Percentiles rank a stretch among this genome's conserved stretches.
These are phyloP conservation scores for Xylaria telfairii DNA, from an alignment of 495 filamentous ascomycete species.

Conservation along the genomic window DNA sequence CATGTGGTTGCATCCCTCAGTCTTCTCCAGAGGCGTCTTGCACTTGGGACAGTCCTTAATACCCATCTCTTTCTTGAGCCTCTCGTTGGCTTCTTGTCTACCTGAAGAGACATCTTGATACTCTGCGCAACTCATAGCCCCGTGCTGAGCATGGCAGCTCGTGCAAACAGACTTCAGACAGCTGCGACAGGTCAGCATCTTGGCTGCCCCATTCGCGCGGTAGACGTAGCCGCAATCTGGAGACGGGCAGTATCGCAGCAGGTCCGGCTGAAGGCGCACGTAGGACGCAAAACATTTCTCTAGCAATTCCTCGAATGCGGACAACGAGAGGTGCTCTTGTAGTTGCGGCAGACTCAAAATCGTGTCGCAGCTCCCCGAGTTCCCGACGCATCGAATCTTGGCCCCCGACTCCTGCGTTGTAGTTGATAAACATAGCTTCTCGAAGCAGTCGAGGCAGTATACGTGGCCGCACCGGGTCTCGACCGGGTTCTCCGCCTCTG, in stretches of 20 bases:
- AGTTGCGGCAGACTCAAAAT: conserved; percentile 42
- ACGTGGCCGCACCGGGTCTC: conserved; percentile 47
- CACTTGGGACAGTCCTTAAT: conserved; percentile 51
- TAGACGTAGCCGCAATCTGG: conserved; percentile 51
- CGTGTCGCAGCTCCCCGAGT: conserved; percentile 31
- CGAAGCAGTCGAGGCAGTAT: conserved; percentile 57
- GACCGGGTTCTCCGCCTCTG: conserved; percentile 44
- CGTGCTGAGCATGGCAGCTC: conserved; percentile 44
- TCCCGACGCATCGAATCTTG: conserved; percentile 25
- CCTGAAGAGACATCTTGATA: conserved; percentile 40
- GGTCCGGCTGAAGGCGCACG: conserved; percentile 40
- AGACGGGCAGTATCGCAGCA: conserved; percentile 48
- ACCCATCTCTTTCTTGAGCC: conserved; percentile 38
- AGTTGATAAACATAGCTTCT: conserved; percentile 40
- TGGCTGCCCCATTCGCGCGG: conserved; percentile 30
- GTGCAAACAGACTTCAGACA: conserved; percentile 49
- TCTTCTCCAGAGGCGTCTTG: conserved; percentile 49
- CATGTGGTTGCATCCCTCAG: conserved; percentile 58
- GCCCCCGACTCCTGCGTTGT: conserved; percentile 23
- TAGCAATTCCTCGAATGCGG: conserved; percentile 48
- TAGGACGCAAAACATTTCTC: conserved; percentile 45
- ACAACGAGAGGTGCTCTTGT: conserved; percentile 42
- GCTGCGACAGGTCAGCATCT: conserved; percentile 42
- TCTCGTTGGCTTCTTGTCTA: conserved; percentile 32
- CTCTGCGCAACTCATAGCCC: conserved; percentile 45